A percentile compares a stretch with the other conserved stretches of the same genome.
Conservation (phyloP, 179 eudicot genomes). For the Camellia oleifera region DNA sequence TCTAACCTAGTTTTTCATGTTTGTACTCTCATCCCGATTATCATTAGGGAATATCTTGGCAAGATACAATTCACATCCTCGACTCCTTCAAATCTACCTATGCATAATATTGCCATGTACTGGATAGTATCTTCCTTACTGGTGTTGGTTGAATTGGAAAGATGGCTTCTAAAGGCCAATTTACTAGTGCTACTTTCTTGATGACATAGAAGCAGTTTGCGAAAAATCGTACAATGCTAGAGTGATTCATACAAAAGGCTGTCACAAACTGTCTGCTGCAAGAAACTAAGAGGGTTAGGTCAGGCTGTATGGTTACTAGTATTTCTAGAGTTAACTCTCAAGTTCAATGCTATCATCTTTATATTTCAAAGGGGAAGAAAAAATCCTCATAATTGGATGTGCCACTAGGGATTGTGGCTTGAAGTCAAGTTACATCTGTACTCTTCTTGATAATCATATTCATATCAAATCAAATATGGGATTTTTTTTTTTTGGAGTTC, state of each 20-base stretch:
- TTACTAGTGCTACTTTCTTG: slow-evolving; percentile 10
- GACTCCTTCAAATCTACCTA: not conserved
- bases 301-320: not conserved
- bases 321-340: not conserved
- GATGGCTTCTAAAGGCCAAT: not conserved
- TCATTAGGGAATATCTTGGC: not conserved
- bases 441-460: not conserved
- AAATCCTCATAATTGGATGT: not conserved
- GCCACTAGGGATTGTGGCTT: not conserved
- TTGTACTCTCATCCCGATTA: not conserved
- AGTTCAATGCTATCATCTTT: not conserved
- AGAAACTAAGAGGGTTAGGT: not conserved
- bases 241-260: not conserved
- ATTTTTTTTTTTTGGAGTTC: too few species aligned
- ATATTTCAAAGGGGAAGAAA: not conserved
- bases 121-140: not conserved
- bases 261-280: not conserved
- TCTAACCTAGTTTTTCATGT: not conserved
- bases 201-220: not conserved
- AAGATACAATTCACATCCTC: not conserved
- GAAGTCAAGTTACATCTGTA: not conserved
- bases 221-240: not conserved
- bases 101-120: not conserved
- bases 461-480: not conserved
- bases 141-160: not conserved